Evolutionary conservation across 129 eudicot genomes (phyloP).

Genomic region (Centrapalus pauciflorus): DNA sequence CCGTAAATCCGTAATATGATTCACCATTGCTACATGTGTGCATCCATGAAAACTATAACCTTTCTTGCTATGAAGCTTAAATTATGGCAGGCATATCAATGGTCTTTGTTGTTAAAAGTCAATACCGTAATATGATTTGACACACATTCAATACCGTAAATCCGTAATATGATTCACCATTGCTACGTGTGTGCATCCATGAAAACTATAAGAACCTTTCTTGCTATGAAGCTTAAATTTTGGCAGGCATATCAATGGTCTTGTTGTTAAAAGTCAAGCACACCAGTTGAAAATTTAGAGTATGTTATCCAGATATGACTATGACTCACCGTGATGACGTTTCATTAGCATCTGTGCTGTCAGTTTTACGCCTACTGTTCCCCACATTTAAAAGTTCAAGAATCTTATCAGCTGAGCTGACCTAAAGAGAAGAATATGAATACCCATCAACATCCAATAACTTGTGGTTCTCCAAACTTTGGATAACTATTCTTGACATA

Average conservation of each 20-base stretch:
- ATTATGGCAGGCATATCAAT: background rate
- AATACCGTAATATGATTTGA: too few relatives aligned
- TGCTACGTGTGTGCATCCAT: background rate
- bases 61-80: background rate
- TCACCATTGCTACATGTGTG: background rate
- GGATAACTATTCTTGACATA: background rate
- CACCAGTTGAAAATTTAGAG: slow-evolving; percentile 8
- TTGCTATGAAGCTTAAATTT: background rate
- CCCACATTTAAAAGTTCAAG: slow-evolving; percentile 88
- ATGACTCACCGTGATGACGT: slow-evolving; percentile 90
- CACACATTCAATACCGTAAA: background rate
- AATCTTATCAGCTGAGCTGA: slow-evolving; percentile 79
- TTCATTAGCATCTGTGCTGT: slow-evolving; percentile 82
- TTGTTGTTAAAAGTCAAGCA: background rate
- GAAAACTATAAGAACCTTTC: background rate
- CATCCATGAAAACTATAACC: background rate
- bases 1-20: background rate
- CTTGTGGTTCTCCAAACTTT: slow-evolving; percentile 7
- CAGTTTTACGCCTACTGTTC: slow-evolving; percentile 94
- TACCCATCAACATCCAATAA: background rate
- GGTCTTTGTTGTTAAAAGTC: background rate
- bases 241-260: background rate
- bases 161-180: background rate
- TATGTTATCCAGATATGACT: background rate
- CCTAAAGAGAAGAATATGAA: slow-evolving; percentile 43